Base-by-base conservation (phyloP, 768 basidiomycete genomes). In the Psilocybe cyanescens region DNA sequence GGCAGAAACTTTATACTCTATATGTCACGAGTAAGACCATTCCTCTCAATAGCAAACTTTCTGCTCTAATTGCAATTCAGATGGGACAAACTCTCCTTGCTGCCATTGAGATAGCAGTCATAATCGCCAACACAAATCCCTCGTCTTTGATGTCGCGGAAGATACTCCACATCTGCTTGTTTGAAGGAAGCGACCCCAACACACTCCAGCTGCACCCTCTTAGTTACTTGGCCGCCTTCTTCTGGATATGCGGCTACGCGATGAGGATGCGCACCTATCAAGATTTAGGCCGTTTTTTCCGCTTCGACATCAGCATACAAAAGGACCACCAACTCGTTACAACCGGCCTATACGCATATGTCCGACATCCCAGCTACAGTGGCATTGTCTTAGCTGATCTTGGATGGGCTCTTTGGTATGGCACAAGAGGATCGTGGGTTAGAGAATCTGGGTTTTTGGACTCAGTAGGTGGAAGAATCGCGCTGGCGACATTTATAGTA, bases 321-420 rank as follows among this genome's bases (percentile, higher is more conserved):
- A 66, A 71, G 24, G 70, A 78, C 57, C 83, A 83, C 58, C 67
- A 68, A 55, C 71, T 84, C n/a, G 69, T 82, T 0, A 78, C 75
- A 0, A 74, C 70, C 3, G 81, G 81, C 1, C 82, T 79, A 2
- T 83, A 83, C 64, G 58, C 76, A 5, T 53, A 74, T n/a, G 78
- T 80, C 14, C 74, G 82, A 52, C 82, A 83, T 62, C 82, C 81
- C 0, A 74, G 77, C 46, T 82, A 82, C 59, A 68, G 74, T 3
- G 79, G 77, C 5, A 70, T 79, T 14, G 41, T 78, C 12, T 59
- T 73, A 29, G 46, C 59, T 1, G 57, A 62, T 14, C 16, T 53
- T 2, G 59, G 62, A 11, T 65, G 63, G 64, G 44, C 59, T 8
- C 31, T 65, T 4, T 68, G 63, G 61, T 51, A 62, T 12, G 52